Evolutionary conservation across 495 filamentous ascomycete species (phyloP).

Genomic region (Aspergillus campestris): DNA sequence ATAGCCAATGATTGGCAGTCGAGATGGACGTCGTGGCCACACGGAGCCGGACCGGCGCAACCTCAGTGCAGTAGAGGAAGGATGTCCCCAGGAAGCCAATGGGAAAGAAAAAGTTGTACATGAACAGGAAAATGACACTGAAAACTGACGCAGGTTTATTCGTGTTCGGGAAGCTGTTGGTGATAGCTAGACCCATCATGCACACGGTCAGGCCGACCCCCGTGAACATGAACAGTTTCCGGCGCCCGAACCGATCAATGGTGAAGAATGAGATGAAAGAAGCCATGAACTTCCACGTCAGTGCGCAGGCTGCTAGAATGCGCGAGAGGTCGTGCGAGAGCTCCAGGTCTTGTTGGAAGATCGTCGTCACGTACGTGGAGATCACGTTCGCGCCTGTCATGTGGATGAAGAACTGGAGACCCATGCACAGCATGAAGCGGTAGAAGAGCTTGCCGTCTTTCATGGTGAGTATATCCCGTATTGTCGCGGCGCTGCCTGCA

Average conservation of each 20-base stretch:
- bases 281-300: constrained; percentile 39
- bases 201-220: constrained; percentile 34
- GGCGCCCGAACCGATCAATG: constrained; percentile 41
- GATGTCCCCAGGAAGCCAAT: constrained; percentile 47
- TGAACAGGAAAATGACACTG: constrained; percentile 42
- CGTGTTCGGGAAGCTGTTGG: constrained; percentile 22
- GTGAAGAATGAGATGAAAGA: constrained; percentile 35
- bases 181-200: constrained; percentile 34
- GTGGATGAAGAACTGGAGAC: constrained; percentile 30
- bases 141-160: constrained; percentile 27
- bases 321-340: constrained; percentile 11
- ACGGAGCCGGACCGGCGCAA: constrained; percentile 42
- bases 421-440: constrained; percentile 23
- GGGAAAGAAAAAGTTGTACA: constrained; percentile 50
- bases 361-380: constrained; percentile 17
- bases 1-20: constrained; percentile 45
- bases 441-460: constrained; percentile 18
- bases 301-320: constrained; percentile 20
- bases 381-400: constrained; percentile 23
- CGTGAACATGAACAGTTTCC: constrained; percentile 39
- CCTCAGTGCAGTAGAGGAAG: constrained; percentile 49
- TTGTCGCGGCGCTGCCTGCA: constrained; percentile 7
- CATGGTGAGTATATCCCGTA: constrained; percentile 16
- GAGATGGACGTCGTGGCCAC: constrained; percentile 43
- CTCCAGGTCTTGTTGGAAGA: constrained; percentile 19